Base-by-base conservation (phyloP, 441 rosid genomes). In the Adansonia grandidieri region DNA sequence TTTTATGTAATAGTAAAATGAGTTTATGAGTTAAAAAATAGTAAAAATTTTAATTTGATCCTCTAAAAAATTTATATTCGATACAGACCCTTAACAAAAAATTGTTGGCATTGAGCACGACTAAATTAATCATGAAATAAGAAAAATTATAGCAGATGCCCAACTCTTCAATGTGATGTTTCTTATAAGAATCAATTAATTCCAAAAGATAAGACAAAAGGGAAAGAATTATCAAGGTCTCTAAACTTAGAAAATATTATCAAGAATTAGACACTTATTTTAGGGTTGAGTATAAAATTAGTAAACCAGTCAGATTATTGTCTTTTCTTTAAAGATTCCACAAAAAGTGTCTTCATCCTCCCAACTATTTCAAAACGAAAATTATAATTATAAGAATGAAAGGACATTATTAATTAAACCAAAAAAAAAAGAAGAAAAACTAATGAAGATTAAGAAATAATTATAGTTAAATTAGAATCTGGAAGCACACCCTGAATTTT, bases 141-240 rank as follows among this genome's bases (percentile, higher is more conserved):
- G 32, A 28, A 28, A 28, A 28, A 28, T 28, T 1, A 28, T 28
- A 28, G 32, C 32, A 28, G 32, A 28, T 28, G 2, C 32, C 32
- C 32, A 28, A 2, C 32, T 28, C 32, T 28, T 19, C 13, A 66
- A 42, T 66, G 50, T n/a, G 71, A 66, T 42, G 42, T 50, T 45
- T 19, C 5, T 63, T 48, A 69, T 14, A 37, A 40, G 54, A 79
- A 53, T 76, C 28, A n/a, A 53, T 64, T 17, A 63, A 76, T 20
- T 76, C 79, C 76, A 80, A 76, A 54, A 71, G 73, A 71, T 6
- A 47, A 53, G 79, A 76, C 82, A 80, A 70, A 53, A 80, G 60
- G 71, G 61, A 80, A 44, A 76, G 48, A 44, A 53, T 62, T 15
- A 44, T 54, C 47, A 76, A 24, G 24, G n/a, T 70, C 8, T 28